Evolutionary conservation across 2,329 filamentous ascomycete genomes (phyloP).

Genomic region (Shiraia bambusicola): DNA sequence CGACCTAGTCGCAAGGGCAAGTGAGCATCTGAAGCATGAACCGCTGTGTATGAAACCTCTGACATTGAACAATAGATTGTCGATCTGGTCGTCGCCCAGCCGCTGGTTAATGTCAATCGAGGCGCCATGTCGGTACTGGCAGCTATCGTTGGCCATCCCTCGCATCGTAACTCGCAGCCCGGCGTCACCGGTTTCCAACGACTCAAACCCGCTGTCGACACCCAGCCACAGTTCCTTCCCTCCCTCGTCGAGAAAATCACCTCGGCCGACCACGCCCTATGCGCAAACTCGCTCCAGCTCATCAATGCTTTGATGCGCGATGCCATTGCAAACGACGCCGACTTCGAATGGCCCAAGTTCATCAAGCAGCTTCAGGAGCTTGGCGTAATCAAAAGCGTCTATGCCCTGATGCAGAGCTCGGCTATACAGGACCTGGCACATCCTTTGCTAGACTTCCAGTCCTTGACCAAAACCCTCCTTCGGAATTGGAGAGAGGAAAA

Average conservation of each 20-base stretch:
- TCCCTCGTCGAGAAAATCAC: conserved; percentile 89
- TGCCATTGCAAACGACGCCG: conserved; percentile 73
- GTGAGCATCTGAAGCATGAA: conserved; percentile 22
- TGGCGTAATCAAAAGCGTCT: conserved; percentile 89
- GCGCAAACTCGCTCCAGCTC: conserved; percentile 90
- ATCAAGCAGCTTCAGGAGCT: conserved; percentile 92
- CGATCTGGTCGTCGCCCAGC: conserved; percentile 90
- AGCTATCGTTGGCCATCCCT: conserved; percentile 84
- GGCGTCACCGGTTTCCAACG: conserved; percentile 84
- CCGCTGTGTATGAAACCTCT: conserved; percentile 4
- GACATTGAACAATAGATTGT: conserved; percentile 61
- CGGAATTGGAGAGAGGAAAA: conserved; percentile 84
- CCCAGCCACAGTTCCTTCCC: conserved; percentile 91
- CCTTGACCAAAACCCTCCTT: conserved; percentile 81
- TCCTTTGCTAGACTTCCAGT: conserved; percentile 90
- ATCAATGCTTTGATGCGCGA: conserved; percentile 95
- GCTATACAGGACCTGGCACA: conserved; percentile 87
- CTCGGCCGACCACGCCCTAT: conserved; percentile 91
- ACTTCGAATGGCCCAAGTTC: conserved; percentile 91
- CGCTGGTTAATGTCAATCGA: conserved; percentile 93
- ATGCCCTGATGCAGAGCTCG: conserved; percentile 88
- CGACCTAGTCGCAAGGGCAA: conserved; percentile 67
- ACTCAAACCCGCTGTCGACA: conserved; percentile 85
- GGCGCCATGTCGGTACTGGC: conserved; percentile 97
- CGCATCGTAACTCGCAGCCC: conserved; percentile 56